These are phyloP conservation scores for Clitopilus passeckerianus DNA, from an alignment of 768 basidiomycete species.

Conservation along the genomic window DNA sequence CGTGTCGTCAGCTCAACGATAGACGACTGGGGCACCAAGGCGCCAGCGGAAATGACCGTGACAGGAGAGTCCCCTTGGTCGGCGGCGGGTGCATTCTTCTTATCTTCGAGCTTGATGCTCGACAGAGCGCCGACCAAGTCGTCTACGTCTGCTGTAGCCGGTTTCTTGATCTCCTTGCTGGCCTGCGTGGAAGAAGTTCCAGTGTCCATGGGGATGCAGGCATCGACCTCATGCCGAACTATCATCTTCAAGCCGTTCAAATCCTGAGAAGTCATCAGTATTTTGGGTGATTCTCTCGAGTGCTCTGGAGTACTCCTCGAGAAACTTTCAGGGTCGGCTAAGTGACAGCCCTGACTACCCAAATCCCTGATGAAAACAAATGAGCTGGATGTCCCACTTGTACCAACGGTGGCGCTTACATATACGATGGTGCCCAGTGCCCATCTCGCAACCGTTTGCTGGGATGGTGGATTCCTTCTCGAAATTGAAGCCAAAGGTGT, in stretches of 20 bases:
- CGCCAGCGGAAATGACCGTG: slow-evolving; percentile 18
- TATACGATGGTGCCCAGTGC: slow-evolving; percentile 60
- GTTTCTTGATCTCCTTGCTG: neutral
- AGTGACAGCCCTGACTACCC: too few species aligned
- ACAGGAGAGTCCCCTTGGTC: slow-evolving; percentile 8
- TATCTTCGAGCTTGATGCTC: slow-evolving; percentile 18
- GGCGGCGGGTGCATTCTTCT: slow-evolving; percentile 4
- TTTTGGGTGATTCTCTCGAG: too few species aligned
- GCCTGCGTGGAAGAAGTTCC: slow-evolving; percentile 12
- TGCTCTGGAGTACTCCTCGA: too few species aligned
- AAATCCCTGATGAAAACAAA: too few species aligned
- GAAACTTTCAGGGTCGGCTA: too few species aligned
- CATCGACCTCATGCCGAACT: slow-evolving; percentile 57
- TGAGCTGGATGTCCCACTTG: too few species aligned
- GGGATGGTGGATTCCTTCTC: slow-evolving; percentile 49
- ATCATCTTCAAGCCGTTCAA: slow-evolving; percentile 53
- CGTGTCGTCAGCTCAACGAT: slow-evolving; percentile 45
- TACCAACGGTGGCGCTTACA: slow-evolving; percentile 29
- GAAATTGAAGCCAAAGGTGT: slow-evolving; percentile 57
- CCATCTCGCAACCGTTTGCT: slow-evolving; percentile 42
- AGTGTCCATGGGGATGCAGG: slow-evolving; percentile 23
- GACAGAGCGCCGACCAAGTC: slow-evolving; percentile 29
- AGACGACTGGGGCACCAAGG: slow-evolving; percentile 32
- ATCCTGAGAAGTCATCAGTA: slow-evolving; percentile 34
- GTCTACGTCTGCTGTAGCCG: slow-evolving; percentile 21